Base-by-base conservation (phyloP, 805 yeast genomes). In the Metschnikowia lochheadii region DNA sequence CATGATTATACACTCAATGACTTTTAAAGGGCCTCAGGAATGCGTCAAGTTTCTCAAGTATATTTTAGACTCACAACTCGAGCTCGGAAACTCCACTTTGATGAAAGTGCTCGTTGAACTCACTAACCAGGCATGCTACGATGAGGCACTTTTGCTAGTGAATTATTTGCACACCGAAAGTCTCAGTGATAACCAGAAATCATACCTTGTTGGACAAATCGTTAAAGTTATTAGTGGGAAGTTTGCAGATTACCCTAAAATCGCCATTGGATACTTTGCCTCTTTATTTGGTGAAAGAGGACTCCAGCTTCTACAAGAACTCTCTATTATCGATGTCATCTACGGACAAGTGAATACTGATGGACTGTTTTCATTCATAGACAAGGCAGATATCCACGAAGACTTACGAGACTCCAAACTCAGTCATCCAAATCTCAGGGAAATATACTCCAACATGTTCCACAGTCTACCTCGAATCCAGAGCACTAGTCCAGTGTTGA, bases 231-330 rank as follows among this genome's bases (percentile, higher is more conserved):
- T 72, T 34, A 56, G 61, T 14, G 54, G 52, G 10, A 66, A 65
- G 50, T 73, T 62, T 49, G 58, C 67, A 0, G 49, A 51, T 6
- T 62, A 68, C 5, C 76, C 76, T 1, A 65, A 69, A 34, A 62
- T 71, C 3, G 55, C 71, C 4, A 56, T 69, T 5, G 77, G 76
- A 2, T 73, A 73, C 56, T 63, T 65, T 32, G 63, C 66, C 0
- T 58, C 72, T 1, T 51, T 70, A 17, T 71, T 65, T 49, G 51
- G 50, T 8, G 48, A 41, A 20, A 43, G 39, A 1, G 62, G 63
- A 0, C 55, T 64, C 11, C 46, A 57, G 3, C 46, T 65, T 1
- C 56, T 73, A 13, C 62, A 67, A 38, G 63, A 66, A 3, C 52
- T 71, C 29, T 53, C 61, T 29, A 32, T 72, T 20, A 52, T 71